Evolutionary conservation across 495 filamentous ascomycete genomes (phyloP), one percentile per base, ranked within the genome.

Genomic region (Aspergillus funiculosus): DNA sequence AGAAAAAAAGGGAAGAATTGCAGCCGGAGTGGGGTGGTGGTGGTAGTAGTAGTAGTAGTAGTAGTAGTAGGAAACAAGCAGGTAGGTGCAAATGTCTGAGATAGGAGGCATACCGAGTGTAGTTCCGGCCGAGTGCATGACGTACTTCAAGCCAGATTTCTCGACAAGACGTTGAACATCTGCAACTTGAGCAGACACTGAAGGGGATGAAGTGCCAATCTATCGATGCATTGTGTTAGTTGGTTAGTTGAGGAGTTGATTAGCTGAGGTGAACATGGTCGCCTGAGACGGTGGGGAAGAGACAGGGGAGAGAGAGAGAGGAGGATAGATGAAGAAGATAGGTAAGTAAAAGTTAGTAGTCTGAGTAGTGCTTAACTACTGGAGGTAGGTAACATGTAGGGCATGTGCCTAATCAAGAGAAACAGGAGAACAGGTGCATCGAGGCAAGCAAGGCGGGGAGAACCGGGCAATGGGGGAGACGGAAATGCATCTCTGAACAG

Each of bases 101-200:
- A 30, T 20, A 26, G 26, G 22, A 76, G n/a, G n/a, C 80, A 32
- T 68, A 94, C 89, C 90, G 27, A 97, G 77, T 0, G 91, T 95
- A 0, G 90, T 96, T 13, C 91, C 91, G 5, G 86, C 86, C 2
- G 86, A 89, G 60, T 95, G 91, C 89, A 97, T 91, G 38, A 76
- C 78, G 58, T 89, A 91, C 34, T 75, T 81, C 52, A 97, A 56
- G 6, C 86, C 87, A 46, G 82, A 89, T 39, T 74, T 77, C 57
- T 83, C 78, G 53, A 98, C 75, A 13, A 98, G 72, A n/a, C 81
- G 75, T 61, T 97, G 91, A 31, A 98, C 89, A 29, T 84, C 80
- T 29, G 92, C 90, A 24, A 98, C 78, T 63, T 96, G 86, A 37
- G 81, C 73, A 1, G 88, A 88, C 15, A 98, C 90, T 6, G 88